phyloP scores from a whole-genome alignment of 495 filamentous ascomycete genomes.

The Aspergillus taichungensis region DNA sequence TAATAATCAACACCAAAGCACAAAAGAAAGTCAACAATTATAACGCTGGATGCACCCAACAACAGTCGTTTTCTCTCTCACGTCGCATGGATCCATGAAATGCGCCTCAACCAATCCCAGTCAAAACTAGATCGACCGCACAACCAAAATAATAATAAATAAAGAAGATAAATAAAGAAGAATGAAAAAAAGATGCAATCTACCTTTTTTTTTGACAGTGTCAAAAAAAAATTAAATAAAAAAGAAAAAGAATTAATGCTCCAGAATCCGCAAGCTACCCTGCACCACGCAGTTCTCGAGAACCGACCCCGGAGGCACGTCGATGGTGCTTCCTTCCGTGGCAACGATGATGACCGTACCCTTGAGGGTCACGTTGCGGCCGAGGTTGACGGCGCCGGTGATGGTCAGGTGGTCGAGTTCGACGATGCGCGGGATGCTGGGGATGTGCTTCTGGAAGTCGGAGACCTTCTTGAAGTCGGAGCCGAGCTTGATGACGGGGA shows the following conservation, averaged over 20 bases:
- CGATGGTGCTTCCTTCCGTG: constrained; percentile 94
- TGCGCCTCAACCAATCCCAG: too few species aligned
- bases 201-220: too few species aligned
- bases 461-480: constrained; percentile 99
- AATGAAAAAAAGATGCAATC: constrained; percentile 1
- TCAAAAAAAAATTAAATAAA: background rate
- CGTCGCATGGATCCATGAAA: too few species aligned
- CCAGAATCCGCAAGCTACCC: constrained; percentile 88
- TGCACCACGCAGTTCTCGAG: constrained; percentile 99
- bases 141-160: constrained; percentile 4
- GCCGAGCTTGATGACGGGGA: constrained; percentile 98
- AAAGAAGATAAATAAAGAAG: background rate
- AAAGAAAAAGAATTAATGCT: constrained; percentile 57
- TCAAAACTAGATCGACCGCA: background rate
- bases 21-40: too few species aligned
- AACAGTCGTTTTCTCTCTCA: too few species aligned
- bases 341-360: constrained; percentile 99
- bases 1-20: too few species aligned
- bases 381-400: constrained; percentile 92
- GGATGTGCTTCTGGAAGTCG: constrained; percentile 96
- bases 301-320: constrained; percentile 91
- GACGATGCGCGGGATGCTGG: constrained; percentile 93
- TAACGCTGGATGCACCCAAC: too few species aligned
- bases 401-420: constrained; percentile 98
- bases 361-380: constrained; percentile 89